A percentile compares a stretch with the other conserved stretches of the same genome.
phyloP scores from a whole-genome alignment of 1,284 basidiomycete species.

The Cerioporus squamosus region DNA sequence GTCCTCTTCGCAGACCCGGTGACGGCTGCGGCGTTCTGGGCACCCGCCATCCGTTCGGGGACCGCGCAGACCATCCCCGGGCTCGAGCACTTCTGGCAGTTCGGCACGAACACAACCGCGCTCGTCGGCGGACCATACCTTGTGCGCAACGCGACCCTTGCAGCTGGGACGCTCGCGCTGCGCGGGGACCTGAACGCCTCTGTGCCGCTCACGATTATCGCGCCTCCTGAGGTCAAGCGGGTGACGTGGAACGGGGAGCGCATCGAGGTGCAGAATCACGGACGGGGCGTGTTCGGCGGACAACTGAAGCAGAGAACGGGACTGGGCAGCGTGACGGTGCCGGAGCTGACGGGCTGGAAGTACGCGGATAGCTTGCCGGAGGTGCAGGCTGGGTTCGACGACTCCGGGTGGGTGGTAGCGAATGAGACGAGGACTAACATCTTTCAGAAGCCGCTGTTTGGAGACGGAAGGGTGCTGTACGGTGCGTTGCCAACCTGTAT shows the following conservation, averaged over 20 bases:
- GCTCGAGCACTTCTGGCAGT: conserved; percentile 51
- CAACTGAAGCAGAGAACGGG: conserved; percentile 23
- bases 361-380: conserved; percentile 77
- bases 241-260: conserved; percentile 74
- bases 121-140: conserved; percentile 60
- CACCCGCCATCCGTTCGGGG: conserved; percentile 45
- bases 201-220: conserved; percentile 52
- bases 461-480: conserved; percentile 74
- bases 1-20: conserved; percentile 66
- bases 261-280: conserved; percentile 40
- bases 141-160: conserved; percentile 53
- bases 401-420: conserved; percentile 65
- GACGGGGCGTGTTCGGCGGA: conserved; percentile 29
- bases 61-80: conserved; percentile 22
- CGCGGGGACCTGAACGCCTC: conserved; percentile 51
- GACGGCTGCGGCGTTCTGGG: conserved; percentile 64
- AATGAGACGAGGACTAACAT: conserved; percentile 74
- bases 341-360: conserved; percentile 63
- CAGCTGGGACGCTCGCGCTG: conserved; percentile 42
- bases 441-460: conserved; percentile 67
- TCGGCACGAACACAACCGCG: conserved; percentile 55
- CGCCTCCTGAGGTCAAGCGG: conserved; percentile 49
- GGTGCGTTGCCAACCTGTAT: conserved; percentile 33
- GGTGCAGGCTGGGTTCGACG: conserved; percentile 56
- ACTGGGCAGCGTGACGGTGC: conserved; percentile 30